Evolutionary conservation across 2,329 filamentous ascomycete genomes (phyloP).

Genomic region (Fusarium secorum): DNA sequence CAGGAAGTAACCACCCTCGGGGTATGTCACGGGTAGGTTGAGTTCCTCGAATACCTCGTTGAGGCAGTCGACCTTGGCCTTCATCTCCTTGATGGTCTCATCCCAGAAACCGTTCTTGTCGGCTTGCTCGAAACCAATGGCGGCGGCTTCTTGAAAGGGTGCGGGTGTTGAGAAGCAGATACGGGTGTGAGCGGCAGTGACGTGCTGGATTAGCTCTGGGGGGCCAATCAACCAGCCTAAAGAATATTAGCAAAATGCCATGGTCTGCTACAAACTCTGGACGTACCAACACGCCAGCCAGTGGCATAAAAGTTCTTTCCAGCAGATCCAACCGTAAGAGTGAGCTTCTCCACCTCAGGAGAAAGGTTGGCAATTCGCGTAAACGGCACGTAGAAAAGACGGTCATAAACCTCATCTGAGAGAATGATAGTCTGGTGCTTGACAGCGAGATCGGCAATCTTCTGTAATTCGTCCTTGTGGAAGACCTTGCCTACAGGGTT

Average conservation of each 20-base stretch:
- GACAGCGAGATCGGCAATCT: constrained; percentile 87
- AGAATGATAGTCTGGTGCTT: constrained; percentile 95
- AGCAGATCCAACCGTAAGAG: constrained; percentile 91
- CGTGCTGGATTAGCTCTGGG: constrained; percentile 87
- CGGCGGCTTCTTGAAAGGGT: constrained; percentile 91
- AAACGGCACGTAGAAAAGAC: constrained; percentile 93
- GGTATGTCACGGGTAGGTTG: constrained; percentile 82
- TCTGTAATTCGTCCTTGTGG: constrained; percentile 80
- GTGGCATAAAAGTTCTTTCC: constrained; percentile 99
- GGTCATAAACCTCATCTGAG: constrained; percentile 92
- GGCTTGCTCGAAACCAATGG: constrained; percentile 92
- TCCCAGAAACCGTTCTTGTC: constrained; percentile 89
- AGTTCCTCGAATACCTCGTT: constrained; percentile 82
- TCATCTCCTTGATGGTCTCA: constrained; percentile 83
- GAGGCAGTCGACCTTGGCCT: constrained; percentile 85
- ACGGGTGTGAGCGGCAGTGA: constrained; percentile 89
- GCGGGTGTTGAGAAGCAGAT: constrained; percentile 97
- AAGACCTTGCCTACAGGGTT: constrained; percentile 98
- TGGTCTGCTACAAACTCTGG: not conserved
- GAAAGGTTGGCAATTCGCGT: constrained; percentile 91
- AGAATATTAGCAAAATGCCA: not conserved
- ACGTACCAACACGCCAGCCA: constrained; percentile 83
- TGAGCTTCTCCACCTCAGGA: constrained; percentile 86
- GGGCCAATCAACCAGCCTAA: constrained; percentile 89
- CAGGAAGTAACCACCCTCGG: constrained; percentile 97